A percentile compares a stretch with the other conserved stretches of the same genome.
Evolutionary conservation across 1,139 yeast species (phyloP).

Genomic region (Candida pseudoviswanathii): DNA sequence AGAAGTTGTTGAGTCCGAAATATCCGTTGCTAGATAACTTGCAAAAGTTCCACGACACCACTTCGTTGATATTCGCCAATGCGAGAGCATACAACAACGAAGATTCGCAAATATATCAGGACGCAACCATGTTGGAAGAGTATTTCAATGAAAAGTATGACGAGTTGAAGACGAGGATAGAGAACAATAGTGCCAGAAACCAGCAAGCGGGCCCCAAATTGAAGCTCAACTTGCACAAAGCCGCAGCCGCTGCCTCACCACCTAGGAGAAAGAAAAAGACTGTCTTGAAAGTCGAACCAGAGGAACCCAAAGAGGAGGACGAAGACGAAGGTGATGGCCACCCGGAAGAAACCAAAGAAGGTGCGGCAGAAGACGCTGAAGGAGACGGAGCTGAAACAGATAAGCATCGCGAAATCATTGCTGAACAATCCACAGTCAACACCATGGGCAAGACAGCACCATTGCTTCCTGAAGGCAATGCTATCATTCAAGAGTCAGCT

Average conservation of each 20-base stretch:
- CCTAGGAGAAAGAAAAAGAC: conserved; percentile 25
- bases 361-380: conserved; percentile 15
- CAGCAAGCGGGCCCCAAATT: conserved; percentile 21
- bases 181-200: conserved; percentile 19
- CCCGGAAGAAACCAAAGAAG: conserved; percentile 10
- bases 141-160: conserved; percentile 34
- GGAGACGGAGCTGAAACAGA: conserved; percentile 13
- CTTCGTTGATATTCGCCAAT: conserved; percentile 54
- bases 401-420: conserved; percentile 4
- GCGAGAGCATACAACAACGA: conserved; percentile 62
- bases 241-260: conserved; percentile 21
- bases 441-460: conserved; percentile 35
- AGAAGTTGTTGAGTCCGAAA: conserved; percentile 36
- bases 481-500: conserved; percentile 38
- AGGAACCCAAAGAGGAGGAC: conserved; percentile 21
- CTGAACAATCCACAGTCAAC: conserved; percentile 19
- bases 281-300: conserved; percentile 20
- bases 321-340: conserved; percentile 18
- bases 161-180: conserved; percentile 25
- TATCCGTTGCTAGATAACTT: conserved; percentile 40
- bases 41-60: conserved; percentile 49
- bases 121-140: conserved; percentile 48
- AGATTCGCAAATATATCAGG: conserved; percentile 56
- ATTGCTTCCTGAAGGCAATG: conserved; percentile 26
- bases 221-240: conserved; percentile 25